Conservation (phyloP, 495 filamentous ascomycete species). For the Chaetomium fimeti region DNA sequence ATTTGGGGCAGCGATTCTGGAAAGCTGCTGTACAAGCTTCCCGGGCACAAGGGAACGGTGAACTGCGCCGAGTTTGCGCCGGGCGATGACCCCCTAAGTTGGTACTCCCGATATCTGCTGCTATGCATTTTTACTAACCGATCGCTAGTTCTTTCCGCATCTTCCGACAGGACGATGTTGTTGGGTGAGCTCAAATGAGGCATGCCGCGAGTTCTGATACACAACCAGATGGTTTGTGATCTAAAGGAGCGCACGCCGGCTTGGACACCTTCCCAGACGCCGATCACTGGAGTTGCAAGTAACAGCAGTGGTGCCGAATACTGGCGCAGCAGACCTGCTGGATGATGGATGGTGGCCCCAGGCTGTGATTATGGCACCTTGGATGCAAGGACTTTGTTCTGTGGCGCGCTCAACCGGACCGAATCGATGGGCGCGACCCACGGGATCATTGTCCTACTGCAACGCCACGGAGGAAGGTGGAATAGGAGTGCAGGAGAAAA, state of each 20-base stretch:
- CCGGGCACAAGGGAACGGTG: constrained; percentile 92
- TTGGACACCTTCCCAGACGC: too few species aligned
- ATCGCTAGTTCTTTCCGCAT: constrained; percentile 74
- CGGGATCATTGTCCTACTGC: background rate
- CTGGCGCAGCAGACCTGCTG: too few species aligned
- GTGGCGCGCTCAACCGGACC: too few species aligned
- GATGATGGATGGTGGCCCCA: too few species aligned
- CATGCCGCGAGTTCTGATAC: background rate
- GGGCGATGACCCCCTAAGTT: constrained; percentile 78
- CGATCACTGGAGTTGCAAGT: too few species aligned
- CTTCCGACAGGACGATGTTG: constrained; percentile 76
- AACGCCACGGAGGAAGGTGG: background rate
- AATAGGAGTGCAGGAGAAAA: background rate
- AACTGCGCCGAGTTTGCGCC: constrained; percentile 93
- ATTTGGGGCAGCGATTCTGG: constrained; percentile 83
- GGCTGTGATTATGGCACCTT: too few species aligned
- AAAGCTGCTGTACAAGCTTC: constrained; percentile 90
- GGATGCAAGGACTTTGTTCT: too few species aligned
- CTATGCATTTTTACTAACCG: constrained; percentile 35
- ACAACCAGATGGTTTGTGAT: too few species aligned
- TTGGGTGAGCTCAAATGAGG: constrained; percentile 67
- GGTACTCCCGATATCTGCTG: constrained; percentile 43
- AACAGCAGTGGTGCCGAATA: too few species aligned
- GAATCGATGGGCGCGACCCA: background rate
- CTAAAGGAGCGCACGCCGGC: too few species aligned